Evolutionary conservation across 192 early-diverging fungal species (phyloP).

Genomic region (Backusella morwellensis): DNA sequence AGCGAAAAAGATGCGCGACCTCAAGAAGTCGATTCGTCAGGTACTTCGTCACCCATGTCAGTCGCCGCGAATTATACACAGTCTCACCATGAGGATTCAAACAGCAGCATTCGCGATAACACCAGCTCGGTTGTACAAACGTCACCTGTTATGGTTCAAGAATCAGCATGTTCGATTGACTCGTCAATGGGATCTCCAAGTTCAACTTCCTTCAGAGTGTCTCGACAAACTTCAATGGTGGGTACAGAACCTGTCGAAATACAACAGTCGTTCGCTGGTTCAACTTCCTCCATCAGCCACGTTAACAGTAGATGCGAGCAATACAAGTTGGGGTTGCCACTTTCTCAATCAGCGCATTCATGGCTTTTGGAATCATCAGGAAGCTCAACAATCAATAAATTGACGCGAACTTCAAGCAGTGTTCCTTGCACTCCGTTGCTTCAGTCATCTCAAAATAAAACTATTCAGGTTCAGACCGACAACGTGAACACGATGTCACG

Average conservation of each 20-base stretch:
- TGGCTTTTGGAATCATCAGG: conserved; percentile 12
- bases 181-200: neutral
- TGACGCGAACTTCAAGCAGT: conserved; percentile 27
- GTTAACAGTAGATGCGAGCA: conserved; percentile 28
- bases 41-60: conserved; percentile 4
- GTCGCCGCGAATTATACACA: conserved; percentile 9
- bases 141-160: conserved; percentile 26
- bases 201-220: neutral
- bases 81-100: conserved; percentile 21
- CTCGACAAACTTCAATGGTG: neutral
- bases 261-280: conserved; percentile 14
- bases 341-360: neutral
- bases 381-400: conserved; percentile 22
- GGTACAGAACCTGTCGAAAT: neutral
- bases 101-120: conserved; percentile 30
- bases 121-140: conserved; percentile 26
- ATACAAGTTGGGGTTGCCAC: conserved; percentile 23
- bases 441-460: neutral
- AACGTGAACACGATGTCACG: neutral
- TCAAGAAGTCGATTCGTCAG: conserved; percentile 25
- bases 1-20: conserved; percentile 26
- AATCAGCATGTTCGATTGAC: conserved; percentile 3
- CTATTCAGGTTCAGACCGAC: neutral
- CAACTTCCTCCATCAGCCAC: conserved; percentile 9
- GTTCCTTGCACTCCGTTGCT: neutral